Evolutionary conservation across 2,329 filamentous ascomycete species (phyloP), one percentile per base, ranked within the genome.

Genomic region (Beauveria bassiana): DNA sequence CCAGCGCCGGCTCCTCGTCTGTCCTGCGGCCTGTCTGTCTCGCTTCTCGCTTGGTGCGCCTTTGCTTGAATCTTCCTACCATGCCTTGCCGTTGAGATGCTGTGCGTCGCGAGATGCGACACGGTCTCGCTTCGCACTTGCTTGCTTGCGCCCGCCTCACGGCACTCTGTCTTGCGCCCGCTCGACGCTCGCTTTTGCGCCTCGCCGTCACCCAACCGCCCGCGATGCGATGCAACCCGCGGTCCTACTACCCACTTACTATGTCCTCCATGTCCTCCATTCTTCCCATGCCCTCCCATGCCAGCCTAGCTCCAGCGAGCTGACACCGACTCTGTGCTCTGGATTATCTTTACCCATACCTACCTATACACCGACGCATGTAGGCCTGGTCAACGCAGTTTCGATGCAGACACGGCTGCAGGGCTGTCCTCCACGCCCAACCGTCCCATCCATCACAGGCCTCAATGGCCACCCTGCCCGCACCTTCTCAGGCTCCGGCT

Each of bases 381-480:
- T 42, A 43, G 34, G 31, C 20, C 38, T 52, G 26, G 49, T 20
- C 24, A 28, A 26, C 22, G 22, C 16, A 24, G 24, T 18, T 18
- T 38, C 7, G 45, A 50, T 42, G 47, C 24, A 24, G 24, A 40
- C 24, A 59, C 45, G 57, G 45, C 45, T 59, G 57, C 57, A 59
- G 57, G 34, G 46, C 38, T 51, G 46, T 34, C 57, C 12, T 40
- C 47, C 57, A 43, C 57, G 38, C 55, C 55, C 46, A 49, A 49
- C 45, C 45, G 28, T 51, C 20, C 55, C 55, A 34, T 58, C 43
- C 55, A 58, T 49, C 54, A 58, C 55, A 58, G 50, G 69, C 4
- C 43, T 57, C 54, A 34, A 62, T 63, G 64, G 65, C 43, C 70
- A 68, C 46, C 67, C 66, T 26, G 61, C 58, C 22, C 61, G 68